Conservation (phyloP, 2,329 filamentous ascomycete species). For the Colletotrichum sp. region DNA sequence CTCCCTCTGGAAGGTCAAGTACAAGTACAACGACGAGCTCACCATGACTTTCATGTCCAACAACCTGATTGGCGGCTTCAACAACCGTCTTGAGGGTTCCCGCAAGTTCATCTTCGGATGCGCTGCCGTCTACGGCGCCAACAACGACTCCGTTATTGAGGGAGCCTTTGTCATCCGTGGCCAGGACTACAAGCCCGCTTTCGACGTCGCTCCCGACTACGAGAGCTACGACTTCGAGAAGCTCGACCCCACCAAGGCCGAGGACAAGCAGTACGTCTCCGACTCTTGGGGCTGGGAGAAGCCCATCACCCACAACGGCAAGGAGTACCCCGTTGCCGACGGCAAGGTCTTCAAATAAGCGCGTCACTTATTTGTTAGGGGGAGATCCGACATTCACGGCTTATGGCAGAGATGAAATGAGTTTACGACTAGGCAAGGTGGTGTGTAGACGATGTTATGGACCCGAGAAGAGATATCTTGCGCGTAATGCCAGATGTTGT, state of each 20-base stretch:
- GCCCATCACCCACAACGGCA: conserved; percentile 79
- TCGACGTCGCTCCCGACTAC: conserved; percentile 95
- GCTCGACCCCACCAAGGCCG: conserved; percentile 86
- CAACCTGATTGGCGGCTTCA: conserved; percentile 98
- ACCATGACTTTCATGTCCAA: conserved; percentile 98
- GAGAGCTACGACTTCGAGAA: conserved; percentile 97
- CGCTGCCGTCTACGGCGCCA: conserved; percentile 85
- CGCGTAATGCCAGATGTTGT: conserved; percentile 20
- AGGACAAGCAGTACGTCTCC: conserved; percentile 86
- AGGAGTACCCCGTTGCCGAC: conserved; percentile 86
- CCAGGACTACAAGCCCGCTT: conserved; percentile 83
- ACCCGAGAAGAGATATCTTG: conserved; percentile 20
- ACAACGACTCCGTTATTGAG: conserved; percentile 88
- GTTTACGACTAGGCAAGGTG: conserved; percentile 23
- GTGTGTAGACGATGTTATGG: conserved; percentile 21
- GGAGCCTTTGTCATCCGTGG: conserved; percentile 96
- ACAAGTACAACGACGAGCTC: conserved; percentile 99
- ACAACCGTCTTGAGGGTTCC: conserved; percentile 93
- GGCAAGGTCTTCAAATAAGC: conserved; percentile 99
- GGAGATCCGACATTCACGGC: conserved; percentile 33
- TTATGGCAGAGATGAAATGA: conserved; percentile 35
- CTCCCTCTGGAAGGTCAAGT: conserved; percentile 92
- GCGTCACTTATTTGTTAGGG: conserved; percentile 18
- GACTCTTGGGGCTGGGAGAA: conserved; percentile 93
- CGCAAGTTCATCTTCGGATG: conserved; percentile 98